Evolutionary conservation across 1,284 basidiomycete genomes (phyloP), one percentile per base, ranked within the genome.

Genomic region (Sporisorium iseilematis-ciliati): DNA sequence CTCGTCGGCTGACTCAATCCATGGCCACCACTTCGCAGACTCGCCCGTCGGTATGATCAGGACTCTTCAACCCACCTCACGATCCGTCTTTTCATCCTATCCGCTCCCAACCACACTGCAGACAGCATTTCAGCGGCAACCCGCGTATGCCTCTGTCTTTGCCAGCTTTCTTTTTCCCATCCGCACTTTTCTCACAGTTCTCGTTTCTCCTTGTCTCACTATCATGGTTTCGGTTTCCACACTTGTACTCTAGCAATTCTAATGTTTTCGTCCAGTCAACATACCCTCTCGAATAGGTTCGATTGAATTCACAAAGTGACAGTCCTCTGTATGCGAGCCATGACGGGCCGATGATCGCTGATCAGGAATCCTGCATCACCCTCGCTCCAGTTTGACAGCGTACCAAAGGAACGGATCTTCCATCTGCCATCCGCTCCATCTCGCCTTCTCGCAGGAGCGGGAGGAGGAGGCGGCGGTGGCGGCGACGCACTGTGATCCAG

Each of bases 351-450:
- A 49, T 80, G 79, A 50, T 80, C 79, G 25, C 66, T 71, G 35
- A 77, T 67, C 40, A 73, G 60, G 49, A 72, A 73, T 4, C 77
- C 77, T 4, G 70, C 79, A 53, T 80, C 79, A 11, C 59, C 71
- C 31, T 75, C 74, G 49, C 74, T 77, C 79, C 79, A 80, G 38
- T 69, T 79, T 6, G 70, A 61, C 2, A 80, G 60, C 1, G 70
- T 67, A 0, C 75, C 79, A 21, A 62, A 69, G 1, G 74, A 51
- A 18, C 49, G 53, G 12, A 80, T 77, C 14, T 33, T 59, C 79
- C 77, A 80, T 12, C 61, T 53, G 8, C 6, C 35, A 18, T 62
- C 46, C 10, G 42, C 29, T 20, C 42, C 40, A 8, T 8, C 20
- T n/a, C 10, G 26, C 7, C 12, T 46, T 49, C 7, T 26, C 31